Evolutionary conservation across 495 filamentous ascomycete genomes (phyloP).

Genomic region (Evansstolkia leycettana): DNA sequence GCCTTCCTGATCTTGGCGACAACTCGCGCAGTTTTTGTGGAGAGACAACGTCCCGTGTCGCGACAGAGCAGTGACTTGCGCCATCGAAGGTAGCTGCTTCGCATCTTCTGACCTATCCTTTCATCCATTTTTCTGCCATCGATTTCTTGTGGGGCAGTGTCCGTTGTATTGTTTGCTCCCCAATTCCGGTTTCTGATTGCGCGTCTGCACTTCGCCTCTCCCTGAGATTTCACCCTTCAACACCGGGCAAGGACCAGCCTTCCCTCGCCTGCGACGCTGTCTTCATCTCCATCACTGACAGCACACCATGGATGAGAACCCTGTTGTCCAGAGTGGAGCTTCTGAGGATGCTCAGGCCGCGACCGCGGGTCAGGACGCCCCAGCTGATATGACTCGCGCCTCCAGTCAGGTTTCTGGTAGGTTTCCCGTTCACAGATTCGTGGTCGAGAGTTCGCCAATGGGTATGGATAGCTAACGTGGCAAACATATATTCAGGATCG

Average conservation of each 20-base stretch:
- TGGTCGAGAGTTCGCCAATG: not conserved
- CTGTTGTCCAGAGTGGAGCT: conserved; percentile 12
- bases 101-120: not conserved
- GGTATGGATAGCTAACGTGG: not conserved
- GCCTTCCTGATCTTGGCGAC: conserved; percentile 5
- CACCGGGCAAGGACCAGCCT: conserved; percentile 19
- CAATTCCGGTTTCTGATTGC: not conserved
- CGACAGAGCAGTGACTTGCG: conserved; percentile 2
- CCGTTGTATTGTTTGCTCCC: no score
- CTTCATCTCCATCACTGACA: conserved; percentile 10
- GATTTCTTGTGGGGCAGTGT: no score
- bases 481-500: conserved; percentile 6
- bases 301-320: conserved; percentile 28
- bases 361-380: conserved; percentile 16
- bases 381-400: conserved; percentile 15
- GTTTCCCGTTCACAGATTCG: conserved; percentile 2
- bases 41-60: conserved; percentile 6
- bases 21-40: conserved; percentile 5
- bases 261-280: conserved; percentile 23
- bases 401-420: conserved; percentile 21
- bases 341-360: conserved; percentile 19
- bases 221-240: conserved; percentile 1
- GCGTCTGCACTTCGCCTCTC: conserved; percentile 7
- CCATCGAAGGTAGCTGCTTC: not conserved
- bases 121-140: not conserved